Conservation (phyloP, 140 eudicot genomes). For the Senecio squalidus region DNA sequence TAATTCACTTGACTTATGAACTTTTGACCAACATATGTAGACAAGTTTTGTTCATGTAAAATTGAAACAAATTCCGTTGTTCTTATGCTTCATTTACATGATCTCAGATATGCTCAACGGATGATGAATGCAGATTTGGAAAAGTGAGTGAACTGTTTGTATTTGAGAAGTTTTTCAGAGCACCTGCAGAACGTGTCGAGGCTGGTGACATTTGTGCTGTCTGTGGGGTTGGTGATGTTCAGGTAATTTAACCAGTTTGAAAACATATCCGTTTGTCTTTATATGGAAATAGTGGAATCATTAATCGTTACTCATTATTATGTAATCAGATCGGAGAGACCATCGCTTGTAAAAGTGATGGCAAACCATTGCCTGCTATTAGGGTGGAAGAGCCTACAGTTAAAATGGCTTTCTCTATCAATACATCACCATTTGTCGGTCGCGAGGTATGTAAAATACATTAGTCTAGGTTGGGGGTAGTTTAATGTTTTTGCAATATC, state of each 20-base stretch:
- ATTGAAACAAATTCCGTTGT: background rate
- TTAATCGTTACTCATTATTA: too few relatives aligned
- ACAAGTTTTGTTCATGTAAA: background rate
- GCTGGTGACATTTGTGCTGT: too few relatives aligned
- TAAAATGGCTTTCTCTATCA: constrained; percentile 83
- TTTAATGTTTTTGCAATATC: constrained; percentile 34
- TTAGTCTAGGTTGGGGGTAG: constrained; percentile 54
- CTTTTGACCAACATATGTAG: background rate
- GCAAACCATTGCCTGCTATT: too few relatives aligned
- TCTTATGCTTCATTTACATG: background rate
- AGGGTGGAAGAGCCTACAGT: too few relatives aligned
- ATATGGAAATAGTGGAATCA: too few relatives aligned
- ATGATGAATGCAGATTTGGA: constrained; percentile 80
- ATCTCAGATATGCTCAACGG: constrained; percentile 75
- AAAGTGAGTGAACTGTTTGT: constrained; percentile 83
- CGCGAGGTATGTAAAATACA: constrained; percentile 28
- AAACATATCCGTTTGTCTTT: too few relatives aligned
- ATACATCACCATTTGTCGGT: too few relatives aligned
- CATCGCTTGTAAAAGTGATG: constrained; percentile 64
- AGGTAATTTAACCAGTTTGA: too few relatives aligned
- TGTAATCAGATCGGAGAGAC: constrained; percentile 96
- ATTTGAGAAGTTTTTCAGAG: constrained; percentile 78
- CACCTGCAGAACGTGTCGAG: too few relatives aligned
- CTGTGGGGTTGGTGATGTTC: constrained; percentile 93
- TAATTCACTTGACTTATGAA: background rate